Percentiles rank a stretch among this genome's conserved stretches.
Conservation (phyloP, 108 stramenopile species). For the Cyclostephanos invisitatus region DNA sequence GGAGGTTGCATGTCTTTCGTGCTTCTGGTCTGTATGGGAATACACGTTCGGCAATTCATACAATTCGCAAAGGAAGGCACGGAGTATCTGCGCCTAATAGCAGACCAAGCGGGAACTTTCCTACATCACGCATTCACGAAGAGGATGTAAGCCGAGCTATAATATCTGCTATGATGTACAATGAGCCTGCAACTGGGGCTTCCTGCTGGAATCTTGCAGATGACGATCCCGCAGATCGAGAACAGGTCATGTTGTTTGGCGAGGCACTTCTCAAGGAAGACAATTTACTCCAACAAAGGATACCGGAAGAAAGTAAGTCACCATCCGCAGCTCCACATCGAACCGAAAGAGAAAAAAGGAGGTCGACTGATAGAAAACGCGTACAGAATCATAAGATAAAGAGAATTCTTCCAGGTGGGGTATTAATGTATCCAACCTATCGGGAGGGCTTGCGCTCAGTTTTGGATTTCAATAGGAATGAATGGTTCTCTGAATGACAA, state of each 20-base stretch:
- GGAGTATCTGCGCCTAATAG: slow-evolving; percentile 1
- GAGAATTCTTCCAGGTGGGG: slow-evolving; percentile 32
- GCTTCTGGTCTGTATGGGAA: slow-evolving; percentile 79
- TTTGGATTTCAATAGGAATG: slow-evolving; percentile 17
- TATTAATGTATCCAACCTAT: slow-evolving; percentile 64
- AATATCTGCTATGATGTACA: slow-evolving; percentile 39
- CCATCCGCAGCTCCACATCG: neutral
- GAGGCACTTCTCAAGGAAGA: slow-evolving; percentile 29
- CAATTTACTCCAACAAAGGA: slow-evolving; percentile 11
- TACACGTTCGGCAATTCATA: slow-evolving; percentile 68
- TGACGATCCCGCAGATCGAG: slow-evolving; percentile 59
- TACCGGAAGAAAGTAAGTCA: neutral
- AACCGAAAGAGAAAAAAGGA: slow-evolving; percentile 46
- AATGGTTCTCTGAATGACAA: slow-evolving; percentile 17
- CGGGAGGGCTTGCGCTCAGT: slow-evolving; percentile 53
- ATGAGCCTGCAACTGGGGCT: neutral
- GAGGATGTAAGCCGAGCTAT: slow-evolving; percentile 62
- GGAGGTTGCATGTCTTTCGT: slow-evolving; percentile 59
- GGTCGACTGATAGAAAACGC: slow-evolving; percentile 55
- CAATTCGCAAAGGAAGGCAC: slow-evolving; percentile 42
- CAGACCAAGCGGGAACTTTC: slow-evolving; percentile 6
- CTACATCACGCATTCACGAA: slow-evolving; percentile 71
- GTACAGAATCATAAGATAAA: slow-evolving; percentile 58
- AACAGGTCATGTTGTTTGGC: slow-evolving; percentile 53
- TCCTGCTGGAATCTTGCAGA: slow-evolving; percentile 69